Evolutionary conservation across 2,329 filamentous ascomycete genomes (phyloP), one percentile per base, ranked within the genome.

Genomic region (Fusarium irregulare): DNA sequence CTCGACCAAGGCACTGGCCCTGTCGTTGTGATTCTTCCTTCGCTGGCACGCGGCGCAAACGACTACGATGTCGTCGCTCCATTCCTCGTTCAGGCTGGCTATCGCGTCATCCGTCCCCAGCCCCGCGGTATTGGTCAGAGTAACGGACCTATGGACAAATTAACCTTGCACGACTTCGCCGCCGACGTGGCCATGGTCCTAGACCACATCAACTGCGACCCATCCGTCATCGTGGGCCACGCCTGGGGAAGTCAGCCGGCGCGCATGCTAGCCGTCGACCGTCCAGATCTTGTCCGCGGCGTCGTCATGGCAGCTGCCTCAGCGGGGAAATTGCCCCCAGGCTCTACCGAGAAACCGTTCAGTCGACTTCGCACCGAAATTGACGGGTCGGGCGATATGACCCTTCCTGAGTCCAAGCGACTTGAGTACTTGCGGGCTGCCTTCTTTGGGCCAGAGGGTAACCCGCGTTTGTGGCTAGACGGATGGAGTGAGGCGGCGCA

Each of bases 241-340:
- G 53, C 53, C 12, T 56, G 53, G 53, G 53, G 53, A 2, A 56
- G 53, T 6, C 13, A 18, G 10, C 53, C 53, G 2, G 53, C 53
- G 13, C 53, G 53, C 3, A 56, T 56, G 53, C 18, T 56, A 18
- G 53, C 53, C 8, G 42, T 3, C 4, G 28, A 56, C n/a, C 42
- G 53, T 27, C 53, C 53, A 56, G 53, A 56, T 6, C 53, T 56
- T 8, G 53, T 56, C 10, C 53, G 30, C 9, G 42, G 53, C 3
- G 18, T 56, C 13, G 30, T 47, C 14, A 56, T 56, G 53, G 53
- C 53, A 37, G 53, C 53, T 13, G 42, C 53, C 18, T 56, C 53
- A 2, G 53, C 53, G 9, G 53, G 53, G 18, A 56, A 56, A 13
- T n/a, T 56, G 1, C 53, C 42, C 1, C 53, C 42, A 2, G 53